A percentile compares a stretch with the other conserved stretches of the same genome.
Conservation (phyloP, 176 grass and related monocot species). For the Calamus simplicifolius region DNA sequence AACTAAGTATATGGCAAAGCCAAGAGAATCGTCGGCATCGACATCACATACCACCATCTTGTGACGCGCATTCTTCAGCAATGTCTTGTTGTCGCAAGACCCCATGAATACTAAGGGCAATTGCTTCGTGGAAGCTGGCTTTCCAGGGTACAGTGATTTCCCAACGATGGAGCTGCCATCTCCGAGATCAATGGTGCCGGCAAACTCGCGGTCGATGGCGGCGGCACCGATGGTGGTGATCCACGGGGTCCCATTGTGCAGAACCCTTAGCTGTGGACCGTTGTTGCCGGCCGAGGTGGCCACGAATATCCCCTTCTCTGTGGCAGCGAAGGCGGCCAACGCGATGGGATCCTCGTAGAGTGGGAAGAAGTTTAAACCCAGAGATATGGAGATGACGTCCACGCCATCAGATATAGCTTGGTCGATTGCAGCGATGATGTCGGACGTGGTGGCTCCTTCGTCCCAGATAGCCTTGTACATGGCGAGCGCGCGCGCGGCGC, state of each 20-base stretch:
- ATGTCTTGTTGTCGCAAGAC: background rate
- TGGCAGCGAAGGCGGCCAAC: constrained; percentile 42
- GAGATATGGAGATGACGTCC: constrained; percentile 57
- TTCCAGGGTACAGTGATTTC: constrained; percentile 6
- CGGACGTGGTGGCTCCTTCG: constrained; percentile 26
- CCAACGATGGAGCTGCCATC: constrained; percentile 2
- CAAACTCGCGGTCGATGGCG: constrained; percentile 4
- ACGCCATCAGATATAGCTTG: constrained; percentile 48
- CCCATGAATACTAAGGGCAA: constrained; percentile 1
- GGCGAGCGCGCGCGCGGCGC: constrained; percentile 47
- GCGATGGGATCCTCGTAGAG: constrained; percentile 49
- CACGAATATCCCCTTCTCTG: constrained; percentile 37
- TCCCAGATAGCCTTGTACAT: constrained; percentile 62
- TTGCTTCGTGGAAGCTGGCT: background rate
- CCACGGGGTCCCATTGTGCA: constrained; percentile 73
- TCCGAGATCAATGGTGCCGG: background rate
- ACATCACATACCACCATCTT: constrained; percentile 1
- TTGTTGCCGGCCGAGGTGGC: constrained; percentile 33
- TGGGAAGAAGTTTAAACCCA: constrained; percentile 24
- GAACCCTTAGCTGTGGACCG: background rate
- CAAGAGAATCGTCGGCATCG: background rate
- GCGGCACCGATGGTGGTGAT: constrained; percentile 33
- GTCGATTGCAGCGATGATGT: constrained; percentile 58
- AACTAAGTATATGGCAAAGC: background rate
- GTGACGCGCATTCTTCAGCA: constrained; percentile 12